Base-by-base conservation (phyloP, 306 rosid genomes). In the Echinosophora koreensis region DNA sequence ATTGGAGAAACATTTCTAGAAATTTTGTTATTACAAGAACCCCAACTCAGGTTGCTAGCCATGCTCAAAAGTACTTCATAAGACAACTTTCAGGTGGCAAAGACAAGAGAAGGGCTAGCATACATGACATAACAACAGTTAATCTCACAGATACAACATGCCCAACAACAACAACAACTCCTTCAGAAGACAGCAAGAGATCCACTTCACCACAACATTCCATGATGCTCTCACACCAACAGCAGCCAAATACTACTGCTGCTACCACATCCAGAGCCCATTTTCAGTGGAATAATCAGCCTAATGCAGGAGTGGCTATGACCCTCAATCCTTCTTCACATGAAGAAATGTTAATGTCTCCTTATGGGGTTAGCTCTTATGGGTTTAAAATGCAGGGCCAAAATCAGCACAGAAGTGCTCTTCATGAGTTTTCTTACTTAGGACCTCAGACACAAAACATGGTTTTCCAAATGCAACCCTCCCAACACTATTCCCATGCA, bases 31-130 rank as follows among this genome's bases (percentile, higher is more conserved):
- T 86, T 0, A 88, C 91, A 54, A 66, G 97, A 63, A 93, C 97
- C 2, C 96, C 97, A 5, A 95, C 99, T 2, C 99, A 92, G 50
- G 99, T 95, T 12, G 99, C 99, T 16, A 95, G 99, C 41, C 99
- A 95, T 70, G 99, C 99, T 34, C 99, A 95, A 83, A 95, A 95
- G 54, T 95, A 89, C 87, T 90, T 95, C 88, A 89, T 95, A 55
- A 74, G 99, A 72, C 97, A 92, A 72, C 83, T 87, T 32, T 90
- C 97, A 0, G 97, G 95, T 4, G 96, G 97, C 7, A 95, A 92
- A 72, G 97, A 95, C 58, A 95, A 90, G 86, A 87, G 99, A 30
- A 88, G 99, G 79, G 95, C 97, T 1, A 95, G 97, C 86, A 95
- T 95, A 63, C 99, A 95, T 87, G 97, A 95, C 86, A 95, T 95